phyloP scores from a whole-genome alignment of 768 basidiomycete genomes.

The Naganishia randhawae region DNA sequence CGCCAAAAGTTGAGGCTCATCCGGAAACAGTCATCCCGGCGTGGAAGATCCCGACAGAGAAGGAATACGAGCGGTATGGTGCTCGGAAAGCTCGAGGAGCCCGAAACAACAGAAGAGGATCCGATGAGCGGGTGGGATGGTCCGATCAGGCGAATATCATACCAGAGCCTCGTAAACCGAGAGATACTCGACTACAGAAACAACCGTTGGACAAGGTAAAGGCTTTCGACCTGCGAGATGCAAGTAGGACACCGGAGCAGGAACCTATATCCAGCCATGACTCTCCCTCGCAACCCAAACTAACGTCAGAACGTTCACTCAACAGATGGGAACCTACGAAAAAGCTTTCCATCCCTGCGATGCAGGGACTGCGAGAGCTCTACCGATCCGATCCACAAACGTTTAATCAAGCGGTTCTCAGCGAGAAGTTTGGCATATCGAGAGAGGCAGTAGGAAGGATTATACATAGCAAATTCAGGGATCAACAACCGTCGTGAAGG shows the following conservation, averaged over 20 bases:
- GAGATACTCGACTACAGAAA: neutral
- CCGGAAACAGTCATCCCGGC: conserved; percentile 12
- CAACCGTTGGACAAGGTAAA: neutral
- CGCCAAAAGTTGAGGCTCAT: neutral
- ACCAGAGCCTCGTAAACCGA: neutral
- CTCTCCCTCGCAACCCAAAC: neutral
- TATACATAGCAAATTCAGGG: conserved; percentile 57
- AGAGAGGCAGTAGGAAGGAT: conserved; percentile 77
- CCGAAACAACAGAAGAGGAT: neutral
- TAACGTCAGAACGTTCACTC: neutral
- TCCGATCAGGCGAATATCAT: neutral
- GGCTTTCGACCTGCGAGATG: neutral
- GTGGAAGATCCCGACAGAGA: conserved; percentile 10
- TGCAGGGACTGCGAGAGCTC: conserved; percentile 71
- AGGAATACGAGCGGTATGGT: conserved; percentile 15
- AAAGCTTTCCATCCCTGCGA: conserved; percentile 75
- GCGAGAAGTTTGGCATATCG: conserved; percentile 71
- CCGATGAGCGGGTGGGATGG: neutral
- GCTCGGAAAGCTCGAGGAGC: neutral
- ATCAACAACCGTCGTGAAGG: neutral
- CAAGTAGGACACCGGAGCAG: neutral
- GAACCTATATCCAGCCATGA: neutral
- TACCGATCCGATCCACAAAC: conserved; percentile 62
- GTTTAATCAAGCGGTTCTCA: conserved; percentile 67
- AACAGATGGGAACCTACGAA: conserved; percentile 70